Base-by-base conservation (phyloP, 495 filamentous ascomycete species). In the Melanomma pulvis-pyrius region DNA sequence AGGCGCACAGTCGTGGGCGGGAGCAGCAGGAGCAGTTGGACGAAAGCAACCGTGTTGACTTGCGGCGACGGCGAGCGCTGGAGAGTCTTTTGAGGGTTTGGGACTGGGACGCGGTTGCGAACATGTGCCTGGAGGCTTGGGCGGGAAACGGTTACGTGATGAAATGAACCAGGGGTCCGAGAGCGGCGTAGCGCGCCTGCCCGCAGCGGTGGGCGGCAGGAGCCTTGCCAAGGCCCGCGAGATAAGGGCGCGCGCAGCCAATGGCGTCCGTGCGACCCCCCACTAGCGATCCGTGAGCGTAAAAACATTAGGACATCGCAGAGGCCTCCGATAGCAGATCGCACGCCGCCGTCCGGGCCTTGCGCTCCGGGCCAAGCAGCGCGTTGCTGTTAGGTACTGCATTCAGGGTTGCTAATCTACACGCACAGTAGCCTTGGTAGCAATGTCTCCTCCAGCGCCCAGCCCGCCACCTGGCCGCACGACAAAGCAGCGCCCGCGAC, bases 41-140 rank as follows among this genome's bases (percentile, higher is more conserved):
- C 52, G 28, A 28, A n/a, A n/a, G 58, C 29, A n/a, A 17, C n/a
- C n/a, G 36, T 26, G 13, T 17, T 29, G 57, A 55, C 28, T 36
- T 32, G 65, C 47, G 12, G 11, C 36, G 41, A 36, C 41, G 22
- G 44, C 12, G 58, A 63, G 63, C 59, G 66, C 53, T 30, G 39
- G 36, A 44, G 30, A 46, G 46, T 62, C 64, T 62, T 67, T 67
- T 67, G 63, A 71, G 63, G 59, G 54, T 62, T 49, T n/a, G n/a
- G 28, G 2, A 1, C 22, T 22, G 12, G 4, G 46, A 39, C 46
- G 60, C 48, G 39, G 15, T 52, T 11, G 24, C 30, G 46, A 47
- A 56, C 68, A 71, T 71, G 63, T 67, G 68, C 63, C 64, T 63
- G 62, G 54, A 46, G 48, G 65, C 50, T 50, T 57, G 58, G 22